Evolutionary conservation across 208 protist species (phyloP).

Genomic region (Polymyxa betae): DNA sequence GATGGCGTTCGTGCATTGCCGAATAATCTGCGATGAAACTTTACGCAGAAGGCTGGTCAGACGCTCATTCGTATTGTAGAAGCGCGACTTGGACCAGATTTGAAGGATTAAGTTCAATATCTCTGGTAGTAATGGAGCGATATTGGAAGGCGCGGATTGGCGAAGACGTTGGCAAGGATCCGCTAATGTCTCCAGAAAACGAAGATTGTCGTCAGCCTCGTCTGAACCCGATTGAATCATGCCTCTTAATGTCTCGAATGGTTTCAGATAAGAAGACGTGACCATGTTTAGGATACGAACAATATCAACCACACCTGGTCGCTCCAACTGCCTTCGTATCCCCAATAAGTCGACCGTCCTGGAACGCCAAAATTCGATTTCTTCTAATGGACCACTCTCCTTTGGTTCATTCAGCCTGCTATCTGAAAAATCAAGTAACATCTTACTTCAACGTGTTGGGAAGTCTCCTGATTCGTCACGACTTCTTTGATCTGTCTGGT

Average conservation of each 20-base stretch:
- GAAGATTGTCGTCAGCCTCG: slow-evolving; percentile 87
- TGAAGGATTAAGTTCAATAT: slow-evolving; percentile 87
- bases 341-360: slow-evolving; percentile 88
- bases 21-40: slow-evolving; percentile 93
- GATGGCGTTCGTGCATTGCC: slow-evolving; percentile 87
- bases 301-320: slow-evolving; percentile 83
- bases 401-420: slow-evolving; percentile 51
- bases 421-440: neutral
- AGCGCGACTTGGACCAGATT: slow-evolving; percentile 86
- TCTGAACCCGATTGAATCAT: slow-evolving; percentile 80
- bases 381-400: slow-evolving; percentile 85
- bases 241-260: slow-evolving; percentile 86
- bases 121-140: slow-evolving; percentile 83
- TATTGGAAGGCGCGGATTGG: slow-evolving; percentile 80
- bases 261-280: slow-evolving; percentile 88
- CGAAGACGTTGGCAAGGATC: slow-evolving; percentile 88
- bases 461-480: slow-evolving; percentile 82
- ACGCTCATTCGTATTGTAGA: slow-evolving; percentile 89
- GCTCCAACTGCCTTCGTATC: slow-evolving; percentile 89
- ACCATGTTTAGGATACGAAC: slow-evolving; percentile 82
- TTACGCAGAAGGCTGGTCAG: slow-evolving; percentile 86
- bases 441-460: slow-evolving; percentile 71
- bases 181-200: slow-evolving; percentile 87
- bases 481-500: slow-evolving; percentile 97
- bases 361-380: slow-evolving; percentile 92